Evolutionary conservation across 2,329 filamentous ascomycete genomes (phyloP), one percentile per base, ranked within the genome.

Genomic region (Calonectria ilicicola): DNA sequence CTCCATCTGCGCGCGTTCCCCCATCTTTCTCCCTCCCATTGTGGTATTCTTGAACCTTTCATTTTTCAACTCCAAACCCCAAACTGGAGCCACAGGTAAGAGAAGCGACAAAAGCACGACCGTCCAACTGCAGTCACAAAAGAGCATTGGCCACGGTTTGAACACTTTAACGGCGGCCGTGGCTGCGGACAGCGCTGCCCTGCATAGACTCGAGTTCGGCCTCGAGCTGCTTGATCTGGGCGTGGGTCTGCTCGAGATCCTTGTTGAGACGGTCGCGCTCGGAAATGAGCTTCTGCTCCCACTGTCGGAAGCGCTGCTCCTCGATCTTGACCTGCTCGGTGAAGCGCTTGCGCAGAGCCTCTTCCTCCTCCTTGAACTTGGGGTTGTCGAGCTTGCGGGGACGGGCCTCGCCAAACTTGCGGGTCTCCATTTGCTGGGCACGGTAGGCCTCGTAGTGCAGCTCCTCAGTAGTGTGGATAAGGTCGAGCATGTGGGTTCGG

Each of bases 261-360:
- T 99, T 99, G 93, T 99, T 99, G 88, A 99, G 92, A 81, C 97
- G 95, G 86, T 99, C 97, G 86, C 97, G 94, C 91, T 99, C 97
- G 76, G 95, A 93, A 82, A 99, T 99, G 85, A 99, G 94, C 92
- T 98, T 98, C 92, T 99, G 97, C 89, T 99, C 97, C 97, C 97
- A 99, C 88, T 98, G 94, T 86, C 97, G 93, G 93, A 99, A 99
- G 78, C 97, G 93, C 89, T 98, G 95, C 89, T 99, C 97, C 90
- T 99, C 97, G 82, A 99, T 94, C 94, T 99, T 99, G 89, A 99
- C 97, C 87, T 99, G 97, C 89, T 99, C 97, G 80, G 97, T 99
- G 88, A 99, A 99, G 80, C 97, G 93, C 93, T 99, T 99, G 87
- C 97, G 93, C 78, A 99, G 92, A 75, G 95, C 94, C 90, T 99